Evolutionary conservation across 2,329 filamentous ascomycete species (phyloP).

Genomic region (Aureobasidium pullulans): DNA sequence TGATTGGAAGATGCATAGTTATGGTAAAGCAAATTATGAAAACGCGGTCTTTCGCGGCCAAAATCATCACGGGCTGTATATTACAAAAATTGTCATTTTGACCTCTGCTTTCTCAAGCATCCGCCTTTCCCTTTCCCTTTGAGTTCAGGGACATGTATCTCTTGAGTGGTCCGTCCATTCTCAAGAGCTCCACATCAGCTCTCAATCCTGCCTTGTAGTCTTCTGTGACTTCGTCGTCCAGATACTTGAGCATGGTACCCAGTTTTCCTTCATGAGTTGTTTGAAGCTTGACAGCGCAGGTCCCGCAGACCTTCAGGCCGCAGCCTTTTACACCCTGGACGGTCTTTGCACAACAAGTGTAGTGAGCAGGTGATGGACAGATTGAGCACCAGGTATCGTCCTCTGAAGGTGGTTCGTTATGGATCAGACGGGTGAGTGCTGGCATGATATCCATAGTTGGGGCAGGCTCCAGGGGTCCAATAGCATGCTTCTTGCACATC

Average conservation of each 20-base stretch:
- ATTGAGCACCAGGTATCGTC: slow-evolving; percentile 33
- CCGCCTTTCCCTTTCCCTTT: too few species aligned
- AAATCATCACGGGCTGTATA: too few species aligned
- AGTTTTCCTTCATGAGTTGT: slow-evolving; percentile 20
- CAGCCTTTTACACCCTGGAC: slow-evolving; percentile 19
- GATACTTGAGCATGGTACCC: slow-evolving; percentile 19
- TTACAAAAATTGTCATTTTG: too few species aligned
- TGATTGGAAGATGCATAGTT: too few species aligned
- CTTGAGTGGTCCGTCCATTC: slow-evolving; percentile 25
- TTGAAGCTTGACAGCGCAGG: slow-evolving; percentile 21
- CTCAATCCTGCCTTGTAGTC: slow-evolving; percentile 22
- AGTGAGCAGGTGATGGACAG: slow-evolving; percentile 33
- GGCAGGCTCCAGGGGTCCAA: slow-evolving; percentile 21
- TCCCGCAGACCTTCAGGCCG: slow-evolving; percentile 27
- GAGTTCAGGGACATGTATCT: slow-evolving; percentile 20
- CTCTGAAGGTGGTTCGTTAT: slow-evolving; percentile 5
- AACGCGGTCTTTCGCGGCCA: too few species aligned
- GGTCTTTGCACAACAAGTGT: slow-evolving; percentile 23
- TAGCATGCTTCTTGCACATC: slow-evolving; percentile 27
- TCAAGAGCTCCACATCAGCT: slow-evolving; percentile 30
- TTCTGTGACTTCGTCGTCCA: slow-evolving; percentile 16
- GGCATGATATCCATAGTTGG: neutral
- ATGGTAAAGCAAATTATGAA: too few species aligned
- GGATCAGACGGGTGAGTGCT: slow-evolving; percentile 17
- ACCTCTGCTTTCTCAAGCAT: too few species aligned